Conservation (phyloP, 2,329 filamentous ascomycete species). For the Neodidymelliopsis sp. region DNA sequence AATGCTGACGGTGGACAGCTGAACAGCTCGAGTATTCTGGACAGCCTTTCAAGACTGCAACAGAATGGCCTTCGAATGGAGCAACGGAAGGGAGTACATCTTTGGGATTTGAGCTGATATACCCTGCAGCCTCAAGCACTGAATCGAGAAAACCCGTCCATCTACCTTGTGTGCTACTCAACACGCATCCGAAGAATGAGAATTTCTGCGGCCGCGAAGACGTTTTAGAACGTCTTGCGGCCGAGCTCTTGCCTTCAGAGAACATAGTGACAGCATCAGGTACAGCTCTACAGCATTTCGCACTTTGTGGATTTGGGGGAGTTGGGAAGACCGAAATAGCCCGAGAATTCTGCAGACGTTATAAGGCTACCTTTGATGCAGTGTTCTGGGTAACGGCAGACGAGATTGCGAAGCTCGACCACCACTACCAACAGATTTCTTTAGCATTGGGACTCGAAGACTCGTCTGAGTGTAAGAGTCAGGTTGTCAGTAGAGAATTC, state of each 20-base stretch:
- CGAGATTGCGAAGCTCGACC: slow-evolving; percentile 7
- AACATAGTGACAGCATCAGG: not conserved
- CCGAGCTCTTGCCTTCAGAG: not conserved
- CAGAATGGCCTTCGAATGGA: slow-evolving; percentile 4
- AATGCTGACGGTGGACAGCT: not conserved
- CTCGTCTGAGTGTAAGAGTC: slow-evolving; percentile 10
- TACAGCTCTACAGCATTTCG: slow-evolving; percentile 8
- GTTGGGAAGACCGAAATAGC: slow-evolving; percentile 29
- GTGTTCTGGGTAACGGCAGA: slow-evolving; percentile 2
- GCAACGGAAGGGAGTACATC: not conserved
- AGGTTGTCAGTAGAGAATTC: slow-evolving; percentile 13
- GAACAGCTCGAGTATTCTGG: not conserved
- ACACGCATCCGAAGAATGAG: slow-evolving; percentile 1
- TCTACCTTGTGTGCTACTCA: slow-evolving; percentile 9
- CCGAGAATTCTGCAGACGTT: slow-evolving; percentile 15
- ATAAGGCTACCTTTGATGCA: slow-evolving; percentile 19
- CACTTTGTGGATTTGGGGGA: slow-evolving; percentile 20
- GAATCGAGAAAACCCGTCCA: slow-evolving; percentile 6
- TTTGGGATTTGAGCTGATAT: slow-evolving; percentile 1
- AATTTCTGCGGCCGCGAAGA: not conserved
- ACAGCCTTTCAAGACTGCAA: not conserved
- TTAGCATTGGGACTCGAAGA: slow-evolving; percentile 11
- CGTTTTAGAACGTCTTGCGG: not conserved
- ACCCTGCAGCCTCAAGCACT: not conserved
- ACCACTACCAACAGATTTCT: slow-evolving; percentile 8